Evolutionary conservation across 176 grass and related monocot species (phyloP).

Genomic region (Tuctoria greenei): DNA sequence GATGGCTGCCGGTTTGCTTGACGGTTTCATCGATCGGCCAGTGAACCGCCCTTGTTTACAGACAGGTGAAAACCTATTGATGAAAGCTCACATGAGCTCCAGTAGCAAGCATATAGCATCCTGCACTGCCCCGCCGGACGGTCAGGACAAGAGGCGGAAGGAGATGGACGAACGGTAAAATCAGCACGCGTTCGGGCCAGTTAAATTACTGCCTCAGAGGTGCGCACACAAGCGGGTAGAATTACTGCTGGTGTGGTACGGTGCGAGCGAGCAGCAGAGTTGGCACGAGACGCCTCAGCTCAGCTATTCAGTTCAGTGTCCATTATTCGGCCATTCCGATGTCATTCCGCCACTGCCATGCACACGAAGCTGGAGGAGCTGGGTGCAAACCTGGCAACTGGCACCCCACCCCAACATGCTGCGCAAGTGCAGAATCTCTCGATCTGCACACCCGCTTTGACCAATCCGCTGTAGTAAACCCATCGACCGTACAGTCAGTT

Average conservation of each 20-base stretch:
- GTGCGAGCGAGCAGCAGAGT: background rate
- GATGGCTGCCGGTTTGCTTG: no score
- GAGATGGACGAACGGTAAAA: background rate
- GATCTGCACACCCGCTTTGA: background rate
- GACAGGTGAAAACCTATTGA: background rate
- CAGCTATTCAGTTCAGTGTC: background rate
- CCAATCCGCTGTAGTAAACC: background rate
- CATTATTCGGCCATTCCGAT: background rate
- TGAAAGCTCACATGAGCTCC: slow-evolving; percentile 7
- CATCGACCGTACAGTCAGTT: background rate
- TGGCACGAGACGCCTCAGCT: no score
- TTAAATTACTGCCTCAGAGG: background rate
- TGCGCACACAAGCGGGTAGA: background rate
- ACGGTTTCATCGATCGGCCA: no score
- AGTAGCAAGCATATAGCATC: background rate
- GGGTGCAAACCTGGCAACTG: background rate
- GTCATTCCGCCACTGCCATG: background rate
- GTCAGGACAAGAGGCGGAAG: background rate
- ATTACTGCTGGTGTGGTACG: background rate
- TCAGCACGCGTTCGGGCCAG: no score
- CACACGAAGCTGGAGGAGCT: background rate
- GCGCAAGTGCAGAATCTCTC: slow-evolving; percentile 40
- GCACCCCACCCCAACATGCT: background rate
- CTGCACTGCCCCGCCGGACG: background rate
- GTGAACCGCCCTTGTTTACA: background rate